phyloP scores from a whole-genome alignment of 2,329 filamentous ascomycete species.

The Teratosphaeria viscida region DNA sequence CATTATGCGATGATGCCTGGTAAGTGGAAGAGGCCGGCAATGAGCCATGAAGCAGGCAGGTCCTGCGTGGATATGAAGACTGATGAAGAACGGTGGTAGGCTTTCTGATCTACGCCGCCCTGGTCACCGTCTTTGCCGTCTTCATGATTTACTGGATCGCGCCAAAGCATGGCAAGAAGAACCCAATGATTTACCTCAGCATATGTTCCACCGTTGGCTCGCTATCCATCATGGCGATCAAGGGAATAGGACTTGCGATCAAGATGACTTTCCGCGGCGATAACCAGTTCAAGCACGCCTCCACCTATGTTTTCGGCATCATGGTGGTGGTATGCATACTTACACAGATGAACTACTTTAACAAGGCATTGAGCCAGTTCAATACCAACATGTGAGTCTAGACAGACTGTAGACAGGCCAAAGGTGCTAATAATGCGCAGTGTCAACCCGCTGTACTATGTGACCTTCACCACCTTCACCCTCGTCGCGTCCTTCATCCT shows the following conservation, averaged over 20 bases:
- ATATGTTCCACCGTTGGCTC: conserved; percentile 97
- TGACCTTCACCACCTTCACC: conserved; percentile 92
- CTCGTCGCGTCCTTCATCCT: conserved; percentile 92
- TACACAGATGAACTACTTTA: conserved; percentile 99
- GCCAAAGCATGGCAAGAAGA: conserved; percentile 83
- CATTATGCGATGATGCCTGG: conserved; percentile 84
- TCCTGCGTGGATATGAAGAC: conserved; percentile 1
- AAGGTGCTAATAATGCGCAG: conserved; percentile 34
- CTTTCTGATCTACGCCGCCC: conserved; percentile 75
- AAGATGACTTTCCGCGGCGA: conserved; percentile 88
- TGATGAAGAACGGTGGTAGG: conserved; percentile 40
- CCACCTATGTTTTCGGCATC: conserved; percentile 95
- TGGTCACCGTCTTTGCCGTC: conserved; percentile 71
- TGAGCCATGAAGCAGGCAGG: not conserved
- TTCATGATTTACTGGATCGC: conserved; percentile 96
- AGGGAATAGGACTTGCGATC: conserved; percentile 93
- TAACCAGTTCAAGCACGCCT: conserved; percentile 91
- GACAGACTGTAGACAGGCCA: not conserved
- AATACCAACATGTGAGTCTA: conserved; percentile 82
- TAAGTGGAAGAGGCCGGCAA: conserved; percentile 34
- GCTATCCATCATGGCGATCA: conserved; percentile 97
- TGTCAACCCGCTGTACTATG: conserved; percentile 93
- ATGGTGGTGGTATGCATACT: conserved; percentile 87
- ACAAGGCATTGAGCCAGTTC: conserved; percentile 94
- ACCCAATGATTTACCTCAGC: conserved; percentile 90